Evolutionary conservation across 768 basidiomycete genomes (phyloP), one percentile per base, ranked within the genome.

Genomic region (Sporobolomyces pararoseus): DNA sequence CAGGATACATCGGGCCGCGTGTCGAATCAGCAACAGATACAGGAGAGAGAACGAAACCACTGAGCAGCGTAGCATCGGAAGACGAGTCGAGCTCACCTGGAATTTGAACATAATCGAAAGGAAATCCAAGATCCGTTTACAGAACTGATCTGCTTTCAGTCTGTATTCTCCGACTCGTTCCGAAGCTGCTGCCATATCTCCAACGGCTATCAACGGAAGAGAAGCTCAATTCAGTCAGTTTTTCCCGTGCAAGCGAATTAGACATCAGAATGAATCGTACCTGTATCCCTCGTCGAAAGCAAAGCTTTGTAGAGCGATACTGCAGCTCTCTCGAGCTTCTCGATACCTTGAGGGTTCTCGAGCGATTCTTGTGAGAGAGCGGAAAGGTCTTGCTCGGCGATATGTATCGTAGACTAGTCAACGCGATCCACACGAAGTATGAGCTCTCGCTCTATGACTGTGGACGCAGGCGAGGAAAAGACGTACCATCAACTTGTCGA

Each of bases 141-240:
- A 93, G 80, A 98, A 98, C 77, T 97, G 94, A 7, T 83, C 79
- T 71, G 95, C 95, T 77, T 93, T 86, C 3, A 89, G 91, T 68
- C 85, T 84, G 77, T 98, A 98, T 79, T 97, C 95, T 70, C 88
- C 86, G 70, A 96, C 81, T 32, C 93, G 83, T 80, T 93, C 93
- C 85, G 94, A 94, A 0, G 92, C 93, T 10, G 93, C 93, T n/a
- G 93, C 91, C 87, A 97, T 95, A 76, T 95, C 95, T 87, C 75
- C 75, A 59, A 72, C 74, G 52, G 68, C 75, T 75, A 25, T 13
- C 21, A 34, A 27, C 4, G 4, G 61, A 16, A n/a, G 1, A 51
- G 47, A 44, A 21, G 27, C 35, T 46, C 10, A 37, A 19, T 10
- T 27, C 7, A n/a, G 10, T 34, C 53, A 31, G 29, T 34, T 35